Evolutionary conservation across 2,329 filamentous ascomycete genomes (phyloP).

Genomic region (Botrytis galanthina): DNA sequence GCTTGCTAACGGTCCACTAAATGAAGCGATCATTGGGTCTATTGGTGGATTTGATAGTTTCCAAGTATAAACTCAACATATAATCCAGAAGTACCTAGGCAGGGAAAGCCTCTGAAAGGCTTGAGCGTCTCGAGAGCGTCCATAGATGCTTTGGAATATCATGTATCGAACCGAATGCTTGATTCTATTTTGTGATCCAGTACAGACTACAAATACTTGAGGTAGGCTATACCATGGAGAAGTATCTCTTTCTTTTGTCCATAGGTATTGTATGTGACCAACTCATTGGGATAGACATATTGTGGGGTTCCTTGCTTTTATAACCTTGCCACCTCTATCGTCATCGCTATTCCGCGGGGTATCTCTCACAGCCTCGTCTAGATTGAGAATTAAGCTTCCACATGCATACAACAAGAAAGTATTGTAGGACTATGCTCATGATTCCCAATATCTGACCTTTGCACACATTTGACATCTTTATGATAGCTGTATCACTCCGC

Average conservation of each 20-base stretch:
- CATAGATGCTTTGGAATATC: background rate
- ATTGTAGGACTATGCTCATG: background rate
- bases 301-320: conserved; percentile 2
- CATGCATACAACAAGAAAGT: background rate
- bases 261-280: background rate
- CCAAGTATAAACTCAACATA: background rate
- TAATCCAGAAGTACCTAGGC: background rate
- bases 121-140: background rate
- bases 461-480: background rate
- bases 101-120: background rate
- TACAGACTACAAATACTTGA: background rate
- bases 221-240: background rate
- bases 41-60: background rate
- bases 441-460: background rate
- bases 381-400: background rate
- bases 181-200: background rate
- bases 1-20: background rate
- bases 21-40: background rate
- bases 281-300: background rate
- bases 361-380: background rate
- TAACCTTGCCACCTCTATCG: background rate
- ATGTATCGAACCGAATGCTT: background rate
- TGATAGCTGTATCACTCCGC: background rate
- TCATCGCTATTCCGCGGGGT: background rate
- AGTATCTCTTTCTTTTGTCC: background rate